phyloP scores from a whole-genome alignment of 441 rosid genomes.

The Populus hybrid region DNA sequence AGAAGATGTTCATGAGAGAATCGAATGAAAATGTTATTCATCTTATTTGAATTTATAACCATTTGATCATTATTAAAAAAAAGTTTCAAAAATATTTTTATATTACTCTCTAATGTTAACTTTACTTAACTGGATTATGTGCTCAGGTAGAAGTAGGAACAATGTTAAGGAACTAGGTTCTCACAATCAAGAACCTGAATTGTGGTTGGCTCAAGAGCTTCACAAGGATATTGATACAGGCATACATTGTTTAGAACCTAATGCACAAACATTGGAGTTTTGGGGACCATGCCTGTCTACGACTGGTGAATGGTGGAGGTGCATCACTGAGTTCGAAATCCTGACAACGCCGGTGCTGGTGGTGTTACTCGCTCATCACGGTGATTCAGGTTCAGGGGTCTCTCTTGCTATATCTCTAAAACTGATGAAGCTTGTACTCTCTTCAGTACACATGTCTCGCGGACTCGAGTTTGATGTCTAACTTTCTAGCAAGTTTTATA shows the following conservation, averaged over 20 bases:
- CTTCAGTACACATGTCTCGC: not conserved
- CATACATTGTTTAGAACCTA: too few species aligned
- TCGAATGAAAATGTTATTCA: not conserved
- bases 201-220: not conserved
- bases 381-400: too few species aligned
- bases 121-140: not conserved
- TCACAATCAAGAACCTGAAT: not conserved
- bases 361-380: too few species aligned
- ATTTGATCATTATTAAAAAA: accelerated
- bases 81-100: not conserved
- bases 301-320: too few species aligned
- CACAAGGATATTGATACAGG: too few species aligned
- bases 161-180: not conserved
- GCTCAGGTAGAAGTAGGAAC: not conserved
- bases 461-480: not conserved
- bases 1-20: not conserved
- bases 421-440: not conserved
- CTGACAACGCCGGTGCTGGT: too few species aligned
- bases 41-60: too few species aligned
- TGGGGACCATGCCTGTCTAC: too few species aligned
- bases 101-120: not conserved
- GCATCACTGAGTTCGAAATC: too few species aligned
- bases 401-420: too few species aligned
- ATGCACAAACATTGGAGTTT: not conserved
- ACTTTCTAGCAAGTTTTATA: not conserved